Base-by-base conservation (phyloP, 1,284 basidiomycete species). In the Ustilago sp. region DNA sequence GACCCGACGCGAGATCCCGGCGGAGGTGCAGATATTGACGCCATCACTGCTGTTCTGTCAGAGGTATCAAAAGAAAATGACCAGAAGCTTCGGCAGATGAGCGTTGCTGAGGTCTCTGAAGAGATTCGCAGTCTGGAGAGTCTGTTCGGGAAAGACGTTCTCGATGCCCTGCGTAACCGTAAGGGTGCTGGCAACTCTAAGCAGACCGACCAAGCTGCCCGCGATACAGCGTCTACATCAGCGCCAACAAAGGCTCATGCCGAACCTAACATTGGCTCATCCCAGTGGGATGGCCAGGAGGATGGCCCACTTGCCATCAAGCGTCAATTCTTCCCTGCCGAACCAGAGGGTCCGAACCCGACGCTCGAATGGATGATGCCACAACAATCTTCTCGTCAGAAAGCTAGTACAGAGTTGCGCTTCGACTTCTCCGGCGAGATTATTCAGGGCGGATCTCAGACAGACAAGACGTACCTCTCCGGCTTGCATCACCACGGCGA, bases 401-500 rank as follows among this genome's bases (percentile, higher is more conserved):
- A 48, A 19, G 39, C 31, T 5, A 62, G 69, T 0, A 64, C 48
- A 3, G 70, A 71, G n/a, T 41, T 74, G 23, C 79, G 83, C 38
- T 85, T 84, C 63, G 80, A 79, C 57, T 85, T 85, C 50, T 53
- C 68, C 3, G 83, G 83, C 9, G 38, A 63, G 17, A 32, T 80
- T 8, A 54, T 81, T 12, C 55, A 58, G 11, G 50, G 62, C 15
- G 48, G 50, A 1, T 5, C 35, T 0, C 63, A 73, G 39, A 70
- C 62, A 28, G 71, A 80, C 51, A 43, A 54, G n/a, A 79, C 80
- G 11, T 81, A 76, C 45, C 69, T 81, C 4, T 77, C 80, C 2
- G 95, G 95, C 1, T 88, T 97, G 28, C 95, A 98, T 86, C 95
- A 97, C 85, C 95, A 97, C 65, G 88, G 88, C 19, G 80, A 86